Base-by-base conservation (phyloP, 106 monocot species). In the Vanilla planifolia region DNA sequence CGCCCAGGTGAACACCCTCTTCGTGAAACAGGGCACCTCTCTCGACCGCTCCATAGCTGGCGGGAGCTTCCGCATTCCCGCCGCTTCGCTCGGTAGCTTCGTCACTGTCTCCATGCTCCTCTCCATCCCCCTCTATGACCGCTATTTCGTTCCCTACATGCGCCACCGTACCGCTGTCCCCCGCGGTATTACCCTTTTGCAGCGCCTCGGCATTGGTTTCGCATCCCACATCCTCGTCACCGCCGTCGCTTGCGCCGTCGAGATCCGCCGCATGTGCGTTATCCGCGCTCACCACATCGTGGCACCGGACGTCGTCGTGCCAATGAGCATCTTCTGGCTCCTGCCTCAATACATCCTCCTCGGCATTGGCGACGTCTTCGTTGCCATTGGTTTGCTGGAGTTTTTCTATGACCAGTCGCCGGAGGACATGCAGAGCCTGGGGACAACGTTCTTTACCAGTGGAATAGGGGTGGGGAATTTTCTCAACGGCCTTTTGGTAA, bases 341-440 rank as follows among this genome's bases (percentile, higher is more conserved):
- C 35, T 92, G 43, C 91, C 86, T 0, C 91, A 92, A 67, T 92
- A 83, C 58, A 32, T 75, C 1, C 62, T 92, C 32, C 44, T 86
- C 15, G 92, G 92, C 15, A 3, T 92, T 7, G 77, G 77, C 29
- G 92, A 92, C 56, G 86, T 80, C 40, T 86, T 86, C 68, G 67
- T 10, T 23, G 50, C 82, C 8, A 64, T 92, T 0, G 92, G 83
- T 0, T 8, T 83, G 29, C 65, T 86, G 24, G 83, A 92, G 41
- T 86, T 92, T 67, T 92, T 92, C 83, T 92, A 92, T 42, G 92
- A 92, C 42, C 92, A 92, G 62, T 83, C 86, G 8, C 92, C 83
- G 6, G 83, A 92, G 43, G 75, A 62, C 45, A 83, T 86, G 92
- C 71, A 70, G 63, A 86, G 92, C 72, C 40, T 86, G 6, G 92